Conservation (phyloP, 2,329 filamentous ascomycete genomes). For the Colletotrichum coccodes region DNA sequence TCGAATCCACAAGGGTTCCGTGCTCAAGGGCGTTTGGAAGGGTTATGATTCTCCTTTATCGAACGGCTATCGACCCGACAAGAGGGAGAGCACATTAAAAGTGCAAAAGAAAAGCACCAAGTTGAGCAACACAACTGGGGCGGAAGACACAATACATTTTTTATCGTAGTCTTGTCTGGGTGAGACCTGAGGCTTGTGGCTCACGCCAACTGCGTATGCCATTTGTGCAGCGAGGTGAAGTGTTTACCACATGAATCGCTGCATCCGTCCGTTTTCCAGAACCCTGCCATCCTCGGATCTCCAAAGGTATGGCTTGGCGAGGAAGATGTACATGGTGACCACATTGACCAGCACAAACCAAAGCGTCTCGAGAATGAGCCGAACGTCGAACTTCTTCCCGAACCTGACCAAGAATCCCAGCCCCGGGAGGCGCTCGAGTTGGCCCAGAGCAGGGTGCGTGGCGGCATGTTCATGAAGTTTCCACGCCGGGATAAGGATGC, state of each 20-base stretch:
- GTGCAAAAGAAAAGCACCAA: slow-evolving; percentile 16
- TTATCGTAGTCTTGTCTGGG: background rate
- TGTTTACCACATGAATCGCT: slow-evolving; percentile 84
- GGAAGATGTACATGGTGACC: slow-evolving; percentile 76
- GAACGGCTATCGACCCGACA: background rate
- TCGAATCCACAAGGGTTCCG: slow-evolving; percentile 2
- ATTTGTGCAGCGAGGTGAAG: too few species aligned
- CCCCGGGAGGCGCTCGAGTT: slow-evolving; percentile 8
- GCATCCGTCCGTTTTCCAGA: slow-evolving; percentile 66
- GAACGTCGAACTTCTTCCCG: slow-evolving; percentile 51
- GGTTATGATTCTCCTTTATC: slow-evolving; percentile 4
- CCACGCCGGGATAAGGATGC: slow-evolving; percentile 77
- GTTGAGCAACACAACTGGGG: background rate
- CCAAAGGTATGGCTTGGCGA: slow-evolving; percentile 77
- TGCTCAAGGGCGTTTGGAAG: slow-evolving; percentile 17
- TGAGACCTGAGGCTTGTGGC: background rate
- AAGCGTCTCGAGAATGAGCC: slow-evolving; percentile 68
- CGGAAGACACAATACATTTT: background rate
- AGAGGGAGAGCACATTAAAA: slow-evolving; percentile 22
- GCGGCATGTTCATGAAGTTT: slow-evolving; percentile 19
- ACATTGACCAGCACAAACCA: slow-evolving; percentile 77
- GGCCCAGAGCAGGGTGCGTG: background rate
- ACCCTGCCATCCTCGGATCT: slow-evolving; percentile 58
- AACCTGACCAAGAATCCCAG: slow-evolving; percentile 21
- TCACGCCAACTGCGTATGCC: background rate